Conservation (phyloP, 352 stramenopile species). For the Globisporangium sylvaticum region DNA sequence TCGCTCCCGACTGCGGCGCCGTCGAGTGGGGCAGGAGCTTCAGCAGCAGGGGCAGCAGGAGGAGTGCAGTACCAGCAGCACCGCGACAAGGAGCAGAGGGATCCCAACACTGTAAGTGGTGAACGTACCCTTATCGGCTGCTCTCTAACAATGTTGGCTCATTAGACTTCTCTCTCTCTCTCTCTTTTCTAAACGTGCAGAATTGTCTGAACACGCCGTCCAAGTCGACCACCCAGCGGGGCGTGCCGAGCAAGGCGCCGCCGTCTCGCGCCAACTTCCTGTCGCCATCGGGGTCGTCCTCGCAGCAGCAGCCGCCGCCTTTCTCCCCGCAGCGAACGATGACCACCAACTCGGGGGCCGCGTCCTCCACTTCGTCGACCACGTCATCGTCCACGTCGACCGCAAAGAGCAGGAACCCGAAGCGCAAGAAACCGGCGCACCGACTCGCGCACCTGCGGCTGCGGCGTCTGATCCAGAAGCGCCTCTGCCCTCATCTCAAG, state of each 20-base stretch:
- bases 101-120: slow-evolving; percentile 1
- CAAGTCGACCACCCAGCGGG: background rate
- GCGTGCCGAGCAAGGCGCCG: background rate
- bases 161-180: too few species aligned
- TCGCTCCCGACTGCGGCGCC: slow-evolving; percentile 2
- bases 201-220: slow-evolving; percentile 6
- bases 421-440: slow-evolving; percentile 27
- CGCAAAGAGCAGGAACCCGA: slow-evolving; percentile 17
- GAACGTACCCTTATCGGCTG: background rate
- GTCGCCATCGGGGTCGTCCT: slow-evolving; percentile 15
- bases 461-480: slow-evolving; percentile 65
- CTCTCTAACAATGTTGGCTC: background rate
- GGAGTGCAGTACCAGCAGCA: background rate
- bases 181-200: background rate
- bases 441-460: slow-evolving; percentile 46
- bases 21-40: background rate
- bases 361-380: slow-evolving; percentile 20
- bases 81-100: background rate
- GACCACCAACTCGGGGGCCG: slow-evolving; percentile 12
- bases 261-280: background rate
- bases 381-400: slow-evolving; percentile 17
- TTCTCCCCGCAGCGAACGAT: slow-evolving; percentile 13
- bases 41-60: background rate
- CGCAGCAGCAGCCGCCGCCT: slow-evolving; percentile 9
- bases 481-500: slow-evolving; percentile 63